phyloP scores from a whole-genome alignment of 2,329 filamentous ascomycete species.

The Knoxdaviesia capensis region DNA sequence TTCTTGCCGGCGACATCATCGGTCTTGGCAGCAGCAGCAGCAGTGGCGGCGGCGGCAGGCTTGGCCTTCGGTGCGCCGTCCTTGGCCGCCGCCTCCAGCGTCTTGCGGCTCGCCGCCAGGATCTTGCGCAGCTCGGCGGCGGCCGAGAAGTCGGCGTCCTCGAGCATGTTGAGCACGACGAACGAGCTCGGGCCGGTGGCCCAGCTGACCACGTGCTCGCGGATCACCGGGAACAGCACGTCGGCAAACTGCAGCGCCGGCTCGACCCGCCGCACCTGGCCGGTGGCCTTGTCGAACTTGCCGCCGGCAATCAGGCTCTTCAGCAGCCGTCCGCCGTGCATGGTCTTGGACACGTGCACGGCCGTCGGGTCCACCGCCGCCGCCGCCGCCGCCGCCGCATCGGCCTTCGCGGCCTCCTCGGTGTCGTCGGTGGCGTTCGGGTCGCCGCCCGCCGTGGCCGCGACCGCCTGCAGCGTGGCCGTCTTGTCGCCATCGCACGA shows the following conservation, averaged over 20 bases:
- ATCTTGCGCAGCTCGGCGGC: conserved; percentile 46
- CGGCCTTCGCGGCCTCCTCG: conserved; percentile 12
- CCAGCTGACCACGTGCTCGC: conserved; percentile 58
- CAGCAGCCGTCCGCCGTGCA: conserved; percentile 61
- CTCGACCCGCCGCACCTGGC: conserved; percentile 49
- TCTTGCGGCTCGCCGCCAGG: conserved; percentile 54
- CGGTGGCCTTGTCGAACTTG: conserved; percentile 56
- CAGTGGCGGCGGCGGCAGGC: too few relatives aligned
- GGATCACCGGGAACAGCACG: conserved; percentile 64
- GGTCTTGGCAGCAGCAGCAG: conserved; percentile 18
- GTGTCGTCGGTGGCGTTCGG: conserved; percentile 22
- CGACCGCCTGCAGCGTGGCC: conserved; percentile 50
- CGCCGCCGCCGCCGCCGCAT: background rate
- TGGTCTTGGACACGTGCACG: conserved; percentile 37
- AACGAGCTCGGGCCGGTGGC: conserved; percentile 74
- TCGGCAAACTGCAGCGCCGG: conserved; percentile 66
- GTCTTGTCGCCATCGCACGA: conserved; percentile 56
- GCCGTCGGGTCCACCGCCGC: conserved; percentile 10
- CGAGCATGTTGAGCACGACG: conserved; percentile 62
- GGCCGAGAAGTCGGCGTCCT: conserved; percentile 50
- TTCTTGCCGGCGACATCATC: conserved; percentile 20
- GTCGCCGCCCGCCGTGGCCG: conserved; percentile 39
- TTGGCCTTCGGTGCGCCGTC: conserved; percentile 32
- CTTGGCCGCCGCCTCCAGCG: conserved; percentile 45
- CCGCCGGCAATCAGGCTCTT: conserved; percentile 84